Evolutionary conservation across 768 basidiomycete species (phyloP).

Genomic region (Leccinum fibrillosum): DNA sequence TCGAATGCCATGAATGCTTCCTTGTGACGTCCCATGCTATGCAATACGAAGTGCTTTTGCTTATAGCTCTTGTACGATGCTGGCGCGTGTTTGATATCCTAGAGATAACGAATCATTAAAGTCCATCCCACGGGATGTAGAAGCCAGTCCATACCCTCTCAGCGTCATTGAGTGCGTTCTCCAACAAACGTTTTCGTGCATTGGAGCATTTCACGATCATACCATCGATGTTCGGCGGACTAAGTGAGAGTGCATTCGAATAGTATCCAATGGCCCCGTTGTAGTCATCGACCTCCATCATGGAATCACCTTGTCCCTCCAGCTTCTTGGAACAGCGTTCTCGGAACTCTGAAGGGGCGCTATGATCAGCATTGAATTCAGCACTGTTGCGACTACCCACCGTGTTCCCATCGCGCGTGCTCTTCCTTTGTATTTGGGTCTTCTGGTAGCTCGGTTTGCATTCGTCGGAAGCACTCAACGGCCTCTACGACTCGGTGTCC

Average conservation of each 20-base stretch:
- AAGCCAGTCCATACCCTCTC: not conserved
- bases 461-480: not conserved
- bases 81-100: not conserved
- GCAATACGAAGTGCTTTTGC: not conserved
- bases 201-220: not conserved
- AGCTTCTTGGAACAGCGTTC: not conserved
- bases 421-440: not conserved
- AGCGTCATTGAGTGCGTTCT: not conserved
- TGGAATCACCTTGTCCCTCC: not conserved
- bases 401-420: not conserved
- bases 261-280: not conserved
- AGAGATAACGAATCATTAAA: not conserved
- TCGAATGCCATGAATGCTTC: not conserved
- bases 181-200: not conserved
- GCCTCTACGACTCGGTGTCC: not conserved
- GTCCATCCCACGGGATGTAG: not conserved
- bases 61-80: not conserved
- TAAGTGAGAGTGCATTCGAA: not conserved
- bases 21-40: not conserved
- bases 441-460: not conserved
- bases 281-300: not conserved
- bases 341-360: not conserved
- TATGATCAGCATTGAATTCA: not conserved
- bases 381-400: not conserved
- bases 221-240: not conserved